These are phyloP conservation scores for Croton setiger DNA, from an alignment of 441 rosid species.

Conservation along the genomic window DNA sequence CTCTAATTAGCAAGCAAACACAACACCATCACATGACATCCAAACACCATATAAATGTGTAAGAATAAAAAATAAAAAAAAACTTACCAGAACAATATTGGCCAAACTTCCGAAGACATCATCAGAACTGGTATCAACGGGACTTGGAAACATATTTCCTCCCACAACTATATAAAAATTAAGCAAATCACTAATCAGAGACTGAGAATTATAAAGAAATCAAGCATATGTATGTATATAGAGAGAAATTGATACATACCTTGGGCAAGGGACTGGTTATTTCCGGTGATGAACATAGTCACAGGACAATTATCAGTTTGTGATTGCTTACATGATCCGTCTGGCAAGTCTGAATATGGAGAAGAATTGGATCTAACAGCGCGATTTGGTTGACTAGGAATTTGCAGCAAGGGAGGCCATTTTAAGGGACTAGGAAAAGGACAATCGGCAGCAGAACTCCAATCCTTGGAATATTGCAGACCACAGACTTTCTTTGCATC, in stretches of 20 bases:
- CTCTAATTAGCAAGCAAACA: conserved; percentile 18
- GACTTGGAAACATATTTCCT: background rate
- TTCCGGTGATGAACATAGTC: conserved; percentile 61
- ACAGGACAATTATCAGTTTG: conserved; percentile 41
- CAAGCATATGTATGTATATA: background rate
- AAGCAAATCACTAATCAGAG: background rate
- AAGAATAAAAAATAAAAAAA: background rate
- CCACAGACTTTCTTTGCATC: conserved; percentile 47
- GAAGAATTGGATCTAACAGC: conserved; percentile 35
- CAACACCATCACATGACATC: background rate
- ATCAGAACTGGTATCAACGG: conserved; percentile 1
- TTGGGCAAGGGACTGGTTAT: conserved; percentile 59
- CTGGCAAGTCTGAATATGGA: conserved; percentile 21
- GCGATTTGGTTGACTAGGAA: conserved; percentile 58
- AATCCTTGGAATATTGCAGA: conserved; percentile 38
- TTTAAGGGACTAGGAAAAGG: conserved; percentile 48
- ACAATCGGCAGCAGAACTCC: conserved; percentile 46
- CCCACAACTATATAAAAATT: background rate
- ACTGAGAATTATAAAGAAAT: too few relatives aligned
- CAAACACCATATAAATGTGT: background rate
- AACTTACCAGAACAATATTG: conserved; percentile 46
- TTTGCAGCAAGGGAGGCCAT: conserved; percentile 78
- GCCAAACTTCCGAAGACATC: conserved; percentile 19
- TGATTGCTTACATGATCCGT: conserved; percentile 43
- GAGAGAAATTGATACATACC: conserved; percentile 33